Conservation (phyloP, 2,329 filamentous ascomycete genomes). For the Didymellaceae sp. region DNA sequence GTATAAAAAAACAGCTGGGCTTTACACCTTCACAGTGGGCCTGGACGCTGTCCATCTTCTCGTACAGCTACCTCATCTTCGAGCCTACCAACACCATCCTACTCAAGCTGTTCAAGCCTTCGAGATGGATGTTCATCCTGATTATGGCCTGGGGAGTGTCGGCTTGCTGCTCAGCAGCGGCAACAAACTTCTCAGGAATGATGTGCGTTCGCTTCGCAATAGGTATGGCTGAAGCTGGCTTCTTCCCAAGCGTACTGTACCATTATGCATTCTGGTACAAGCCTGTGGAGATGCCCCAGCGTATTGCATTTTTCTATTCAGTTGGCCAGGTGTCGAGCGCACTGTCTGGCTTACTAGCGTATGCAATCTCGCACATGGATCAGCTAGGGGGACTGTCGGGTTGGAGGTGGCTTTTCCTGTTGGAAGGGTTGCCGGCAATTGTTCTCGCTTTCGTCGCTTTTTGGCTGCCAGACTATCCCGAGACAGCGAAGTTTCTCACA, state of each 20-base stretch:
- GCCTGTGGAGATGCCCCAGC: constrained; percentile 27
- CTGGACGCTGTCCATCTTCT: constrained; percentile 43
- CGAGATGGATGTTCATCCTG: constrained; percentile 29
- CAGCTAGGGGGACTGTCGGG: constrained; percentile 51
- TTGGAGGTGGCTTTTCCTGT: constrained; percentile 38
- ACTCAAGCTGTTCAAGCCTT: constrained; percentile 26
- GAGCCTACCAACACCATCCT: constrained; percentile 33
- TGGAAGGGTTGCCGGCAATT: constrained; percentile 26
- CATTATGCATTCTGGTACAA: constrained; percentile 61
- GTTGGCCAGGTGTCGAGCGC: constrained; percentile 47
- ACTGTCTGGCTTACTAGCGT: constrained; percentile 52
- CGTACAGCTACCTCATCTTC: constrained; percentile 40
- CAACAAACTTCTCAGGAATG: constrained; percentile 28
- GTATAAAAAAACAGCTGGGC: constrained; percentile 43
- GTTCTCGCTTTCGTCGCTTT: constrained; percentile 22
- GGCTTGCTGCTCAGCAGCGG: constrained; percentile 25
- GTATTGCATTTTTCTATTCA: constrained; percentile 53
- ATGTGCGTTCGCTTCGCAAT: constrained; percentile 31
- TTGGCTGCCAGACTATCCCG: constrained; percentile 25
- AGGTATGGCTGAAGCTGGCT: constrained; percentile 25
- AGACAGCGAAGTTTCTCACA: constrained; percentile 24
- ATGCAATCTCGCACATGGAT: constrained; percentile 65
- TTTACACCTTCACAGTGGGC: constrained; percentile 39
- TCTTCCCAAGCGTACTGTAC: constrained; percentile 44
- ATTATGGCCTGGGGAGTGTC: constrained; percentile 35